Evolutionary conservation across 805 yeast genomes (phyloP), one percentile per base, ranked within the genome.

Genomic region (Kluyveromyces lactis): DNA sequence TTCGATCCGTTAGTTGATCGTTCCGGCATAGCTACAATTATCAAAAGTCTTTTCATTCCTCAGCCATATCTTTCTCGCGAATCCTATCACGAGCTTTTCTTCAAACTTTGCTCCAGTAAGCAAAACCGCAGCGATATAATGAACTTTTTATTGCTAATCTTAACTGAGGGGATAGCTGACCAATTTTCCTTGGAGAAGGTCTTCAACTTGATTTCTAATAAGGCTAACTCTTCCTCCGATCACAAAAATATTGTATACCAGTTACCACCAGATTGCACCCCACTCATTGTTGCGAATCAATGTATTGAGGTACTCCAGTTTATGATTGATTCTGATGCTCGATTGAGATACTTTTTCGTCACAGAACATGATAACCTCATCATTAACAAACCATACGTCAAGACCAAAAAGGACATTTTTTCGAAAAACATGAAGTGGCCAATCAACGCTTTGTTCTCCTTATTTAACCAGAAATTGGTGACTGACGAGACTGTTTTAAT

Each of bases 61-160:
- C 84, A 80, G 48, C 71, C 78, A 1, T 72, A 74, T 49, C 67
- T 64, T 47, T 77, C 74, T 43, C 67, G 89, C 39, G 86, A 78
- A 41, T 62, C 70, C 2, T 67, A 84, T 35, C 79, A 80, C 56
- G 78, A 77, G 37, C 64, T 90, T 4, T 66, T 87, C 40, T 75
- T 74, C 17, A 76, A 73, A 44, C 53, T 87, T 35, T 83, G 94
- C 51, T 72, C 74, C 45, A 86, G 79, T 59, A 83, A 83, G 56
- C 94, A 82, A 46, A 82, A 84, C 4, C 65, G 96, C 39, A 63
- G 75, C 8, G 96, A 89, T 46, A 72, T 86, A 12, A 67, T 87
- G 55, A 77, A 81, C 31, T 62, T 81, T 41, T 53, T 87, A 31
- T 58, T 87, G 30, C 75, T 79, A 13, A 71, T 87, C 32, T 62